Conservation (phyloP, 441 rosid species). For the Populus hybrid region DNA sequence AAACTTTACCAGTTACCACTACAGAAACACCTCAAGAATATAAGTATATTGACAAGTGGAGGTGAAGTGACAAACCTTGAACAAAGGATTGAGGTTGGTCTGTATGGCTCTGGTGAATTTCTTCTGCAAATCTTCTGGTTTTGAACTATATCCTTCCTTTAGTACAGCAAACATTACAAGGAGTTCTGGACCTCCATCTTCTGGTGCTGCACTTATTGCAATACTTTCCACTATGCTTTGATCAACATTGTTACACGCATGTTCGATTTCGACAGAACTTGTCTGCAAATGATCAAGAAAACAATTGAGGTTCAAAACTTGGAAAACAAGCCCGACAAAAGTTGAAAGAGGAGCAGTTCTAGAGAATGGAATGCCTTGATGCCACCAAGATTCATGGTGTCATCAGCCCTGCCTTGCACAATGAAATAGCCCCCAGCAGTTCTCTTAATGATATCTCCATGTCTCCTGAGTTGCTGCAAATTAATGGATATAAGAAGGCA, state of each 20-base stretch:
- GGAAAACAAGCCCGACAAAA: not conserved
- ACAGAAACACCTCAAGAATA: not conserved
- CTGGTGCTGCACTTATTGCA: slow-evolving; percentile 56
- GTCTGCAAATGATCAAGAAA: slow-evolving; percentile 43
- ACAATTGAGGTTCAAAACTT: not conserved
- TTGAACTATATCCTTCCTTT: slow-evolving; percentile 47
- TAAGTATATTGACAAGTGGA: not conserved
- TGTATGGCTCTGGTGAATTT: slow-evolving; percentile 63
- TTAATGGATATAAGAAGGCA: not conserved
- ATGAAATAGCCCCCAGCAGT: slow-evolving; percentile 62
- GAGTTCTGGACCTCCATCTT: slow-evolving; percentile 72
- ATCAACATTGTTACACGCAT: slow-evolving; percentile 67
- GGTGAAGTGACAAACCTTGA: slow-evolving; percentile 49
- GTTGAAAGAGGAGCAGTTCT: not conserved
- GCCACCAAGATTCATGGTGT: slow-evolving; percentile 97
- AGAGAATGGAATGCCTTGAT: slow-evolving; percentile 52
- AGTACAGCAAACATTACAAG: slow-evolving; percentile 55
- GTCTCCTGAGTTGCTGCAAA: slow-evolving; percentile 66
- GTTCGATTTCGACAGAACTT: slow-evolving; percentile 87
- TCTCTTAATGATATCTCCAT: slow-evolving; percentile 73
- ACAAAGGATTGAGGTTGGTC: slow-evolving; percentile 72
- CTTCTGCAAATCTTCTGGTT: slow-evolving; percentile 43
- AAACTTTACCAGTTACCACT: not conserved
- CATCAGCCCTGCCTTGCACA: slow-evolving; percentile 93
- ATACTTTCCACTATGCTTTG: slow-evolving; percentile 68